Evolutionary conservation across 495 filamentous ascomycete species (phyloP).

Genomic region (Penicillium malachiteum): DNA sequence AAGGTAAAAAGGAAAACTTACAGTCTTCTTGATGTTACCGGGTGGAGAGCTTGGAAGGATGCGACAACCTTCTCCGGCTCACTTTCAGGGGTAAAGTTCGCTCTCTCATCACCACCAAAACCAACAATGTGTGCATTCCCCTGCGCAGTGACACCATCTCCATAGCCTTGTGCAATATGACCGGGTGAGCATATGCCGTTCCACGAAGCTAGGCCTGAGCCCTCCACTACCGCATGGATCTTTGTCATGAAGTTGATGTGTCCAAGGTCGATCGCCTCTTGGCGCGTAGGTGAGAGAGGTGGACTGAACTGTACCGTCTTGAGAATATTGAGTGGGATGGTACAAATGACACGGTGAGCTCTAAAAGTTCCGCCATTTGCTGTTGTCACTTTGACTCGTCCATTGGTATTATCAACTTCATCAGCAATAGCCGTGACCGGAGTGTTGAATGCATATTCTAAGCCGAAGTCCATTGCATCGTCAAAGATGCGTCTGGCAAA

Average conservation of each 20-base stretch:
- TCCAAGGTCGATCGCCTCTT: conserved; percentile 18
- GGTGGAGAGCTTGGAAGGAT: conserved; percentile 19
- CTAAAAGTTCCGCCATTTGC: conserved; percentile 1
- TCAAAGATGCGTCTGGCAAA: conserved; percentile 17
- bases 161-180: not conserved
- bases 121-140: conserved; percentile 1
- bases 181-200: not conserved
- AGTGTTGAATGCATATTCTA: conserved; percentile 21
- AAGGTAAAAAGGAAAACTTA: too few relatives aligned
- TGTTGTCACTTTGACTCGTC: conserved; percentile 1
- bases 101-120: conserved; percentile 1
- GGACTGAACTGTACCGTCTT: conserved; percentile 19
- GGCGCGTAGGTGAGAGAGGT: conserved; percentile 17
- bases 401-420: not conserved
- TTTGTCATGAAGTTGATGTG: conserved; percentile 26
- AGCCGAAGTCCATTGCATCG: conserved; percentile 13
- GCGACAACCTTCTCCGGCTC: not conserved
- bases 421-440: conserved; percentile 16
- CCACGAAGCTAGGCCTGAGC: not conserved
- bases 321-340: conserved; percentile 26
- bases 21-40: conserved; percentile 16
- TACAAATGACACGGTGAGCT: conserved; percentile 18
- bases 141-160: conserved; percentile 2
- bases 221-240: conserved; percentile 22
- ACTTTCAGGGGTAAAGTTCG: not conserved